A percentile compares a stretch with the other conserved stretches of the same genome.
phyloP scores from a whole-genome alignment of 2,329 filamentous ascomycete species.

The Stagonosporopsis vannaccii region DNA sequence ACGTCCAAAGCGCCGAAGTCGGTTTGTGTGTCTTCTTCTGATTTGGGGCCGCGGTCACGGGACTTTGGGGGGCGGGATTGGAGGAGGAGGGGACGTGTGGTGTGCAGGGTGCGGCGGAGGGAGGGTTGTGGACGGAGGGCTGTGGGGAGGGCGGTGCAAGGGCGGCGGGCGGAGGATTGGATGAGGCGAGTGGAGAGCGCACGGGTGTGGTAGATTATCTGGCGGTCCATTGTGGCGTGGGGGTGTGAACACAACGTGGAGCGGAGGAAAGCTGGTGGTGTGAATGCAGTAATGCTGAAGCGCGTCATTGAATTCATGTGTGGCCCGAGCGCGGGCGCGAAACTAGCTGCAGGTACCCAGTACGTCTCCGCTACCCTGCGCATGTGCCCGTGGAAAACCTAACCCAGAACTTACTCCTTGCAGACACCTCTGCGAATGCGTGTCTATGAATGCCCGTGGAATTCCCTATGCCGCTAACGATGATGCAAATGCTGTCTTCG shows the following conservation, averaged over 20 bases:
- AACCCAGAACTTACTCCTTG: background rate
- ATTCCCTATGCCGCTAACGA: conserved; percentile 2
- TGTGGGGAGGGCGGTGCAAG: background rate
- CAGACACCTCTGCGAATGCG: conserved; percentile 1
- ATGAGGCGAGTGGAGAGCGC: conserved; percentile 17
- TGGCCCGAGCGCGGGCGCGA: conserved; percentile 10
- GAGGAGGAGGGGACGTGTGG: conserved; percentile 17
- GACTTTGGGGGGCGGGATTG: conserved; percentile 52
- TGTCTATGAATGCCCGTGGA: conserved; percentile 8
- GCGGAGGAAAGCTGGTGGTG: background rate
- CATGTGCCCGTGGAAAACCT: background rate
- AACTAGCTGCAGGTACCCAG: conserved; percentile 8
- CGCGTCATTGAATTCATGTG: conserved; percentile 19
- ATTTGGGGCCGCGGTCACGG: conserved; percentile 67
- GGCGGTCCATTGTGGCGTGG: conserved; percentile 26
- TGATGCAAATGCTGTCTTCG: background rate
- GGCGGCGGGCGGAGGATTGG: conserved; percentile 5
- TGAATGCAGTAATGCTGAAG: background rate
- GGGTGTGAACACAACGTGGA: background rate
- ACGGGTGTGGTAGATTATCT: conserved; percentile 20
- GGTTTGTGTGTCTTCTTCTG: conserved; percentile 68
- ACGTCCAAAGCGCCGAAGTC: conserved; percentile 83
- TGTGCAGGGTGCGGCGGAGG: conserved; percentile 30
- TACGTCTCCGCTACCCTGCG: conserved; percentile 2
- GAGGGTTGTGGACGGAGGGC: background rate